Percentiles rank a stretch among this genome's conserved stretches.
phyloP scores from a whole-genome alignment of 768 basidiomycete genomes.

The Mrakia hoshinonis region DNA sequence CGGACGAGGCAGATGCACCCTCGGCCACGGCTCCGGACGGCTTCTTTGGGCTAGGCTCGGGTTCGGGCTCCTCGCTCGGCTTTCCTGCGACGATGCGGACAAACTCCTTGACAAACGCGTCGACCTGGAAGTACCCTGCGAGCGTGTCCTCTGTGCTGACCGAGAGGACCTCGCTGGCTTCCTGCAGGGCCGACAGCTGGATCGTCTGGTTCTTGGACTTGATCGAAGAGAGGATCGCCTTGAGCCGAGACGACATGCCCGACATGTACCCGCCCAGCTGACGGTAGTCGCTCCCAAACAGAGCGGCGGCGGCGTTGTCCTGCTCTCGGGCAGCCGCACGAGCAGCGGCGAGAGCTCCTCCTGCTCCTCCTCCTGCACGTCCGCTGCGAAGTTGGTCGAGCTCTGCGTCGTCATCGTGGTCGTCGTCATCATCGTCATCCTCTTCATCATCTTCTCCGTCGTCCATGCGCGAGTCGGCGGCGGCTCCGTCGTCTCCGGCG shows the following conservation, averaged over 20 bases:
- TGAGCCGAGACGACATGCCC: conserved; percentile 69
- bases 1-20: conserved; percentile 16
- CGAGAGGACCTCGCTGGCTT: conserved; percentile 85
- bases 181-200: conserved; percentile 80
- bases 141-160: conserved; percentile 97
- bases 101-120: conserved; percentile 82
- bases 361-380: not conserved
- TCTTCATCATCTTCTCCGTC: conserved; percentile 50
- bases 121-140: conserved; percentile 89
- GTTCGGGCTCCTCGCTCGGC: conserved; percentile 36
- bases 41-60: conserved; percentile 20
- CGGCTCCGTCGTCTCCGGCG: conserved; percentile 33
- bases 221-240: conserved; percentile 74
- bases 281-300: conserved; percentile 62
- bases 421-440: conserved; percentile 45
- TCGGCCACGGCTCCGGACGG: not conserved
- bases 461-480: conserved; percentile 36
- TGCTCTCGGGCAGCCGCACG: conserved; percentile 22
- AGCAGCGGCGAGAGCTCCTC: not conserved
- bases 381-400: conserved; percentile 35
- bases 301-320: conserved; percentile 39
- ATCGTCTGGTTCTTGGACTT: conserved; percentile 57
- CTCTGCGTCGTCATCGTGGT: conserved; percentile 35
- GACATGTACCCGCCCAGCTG: conserved; percentile 88
- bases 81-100: conserved; percentile 70